Evolutionary conservation across 139 green algal genomes (phyloP), one percentile per base, ranked within the genome.

Genomic region (Chlamydomonas sp.): DNA sequence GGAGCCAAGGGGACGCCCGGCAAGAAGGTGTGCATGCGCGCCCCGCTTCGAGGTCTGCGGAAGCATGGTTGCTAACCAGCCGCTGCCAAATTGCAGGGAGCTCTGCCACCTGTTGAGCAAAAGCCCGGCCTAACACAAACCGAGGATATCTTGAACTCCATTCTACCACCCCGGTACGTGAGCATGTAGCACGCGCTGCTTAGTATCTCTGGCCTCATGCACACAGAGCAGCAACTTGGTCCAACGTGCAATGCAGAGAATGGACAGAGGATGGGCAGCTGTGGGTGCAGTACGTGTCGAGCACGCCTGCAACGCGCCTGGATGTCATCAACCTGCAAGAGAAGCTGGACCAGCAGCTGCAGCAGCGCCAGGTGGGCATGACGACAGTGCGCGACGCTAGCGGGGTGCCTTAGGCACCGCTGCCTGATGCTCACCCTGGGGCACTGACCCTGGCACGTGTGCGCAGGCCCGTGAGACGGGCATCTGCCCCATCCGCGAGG

Each of bases 281-380:
- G 5, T 98, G 96, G 96, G 95, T 98, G 60, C 96, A 98, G 90
- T 97, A 97, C 82, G 96, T 98, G 1, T 95, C 92, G 14, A 94
- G 86, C 84, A 98, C 94, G 2, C 96, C 96, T 62, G 96, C 95
- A 49, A 98, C 96, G 0, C 92, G 96, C 60, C 87, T 97, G 59
- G 96, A 98, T 81, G 95, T 98, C 3, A 97, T 98, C 80, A 96
- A 96, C 78, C 92, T 98, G 80, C 95, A 97, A 86, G 95, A 98
- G 86, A 96, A 94, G 89, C 90, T 98, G 20, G 96, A 98, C 85
- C 94, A 96, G 89, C 94, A 97, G 91, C 92, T 98, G 74, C 95
- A 98, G 92, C 94, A 97, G 86, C 88, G 96, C 60, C 94, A 96
- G 91, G 94, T 96, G 31, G 4, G 85, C 0, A 79, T n/a, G 66